Percentiles rank a stretch among this genome's conserved stretches.
These are phyloP conservation scores for Petunia axillaris DNA, from an alignment of 257 asterid genomes.

Conservation along the genomic window DNA sequence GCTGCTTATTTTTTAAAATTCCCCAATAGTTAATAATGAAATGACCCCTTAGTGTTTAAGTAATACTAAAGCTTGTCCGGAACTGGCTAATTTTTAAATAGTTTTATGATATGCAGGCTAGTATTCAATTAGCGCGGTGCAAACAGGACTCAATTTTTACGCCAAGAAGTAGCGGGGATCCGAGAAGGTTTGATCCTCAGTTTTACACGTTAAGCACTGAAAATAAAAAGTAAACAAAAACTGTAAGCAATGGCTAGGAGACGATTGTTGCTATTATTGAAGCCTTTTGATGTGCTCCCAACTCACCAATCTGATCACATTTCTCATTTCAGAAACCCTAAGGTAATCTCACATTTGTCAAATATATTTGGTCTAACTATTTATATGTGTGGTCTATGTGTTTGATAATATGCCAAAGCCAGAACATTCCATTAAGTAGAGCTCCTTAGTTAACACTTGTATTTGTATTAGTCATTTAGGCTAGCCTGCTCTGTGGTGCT, in stretches of 20 bases:
- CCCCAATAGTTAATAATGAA: too few relatives aligned
- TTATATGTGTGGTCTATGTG: slow-evolving; percentile 12
- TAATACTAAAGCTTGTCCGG: too few relatives aligned
- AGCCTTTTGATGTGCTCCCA: slow-evolving; percentile 83
- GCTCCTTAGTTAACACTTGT: too few relatives aligned
- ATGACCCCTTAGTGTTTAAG: too few relatives aligned
- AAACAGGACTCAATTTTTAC: too few relatives aligned
- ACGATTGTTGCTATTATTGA: slow-evolving; percentile 71
- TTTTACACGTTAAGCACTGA: not conserved
- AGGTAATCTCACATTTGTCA: slow-evolving; percentile 43
- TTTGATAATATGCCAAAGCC: slow-evolving; percentile 50
- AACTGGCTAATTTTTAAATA: too few relatives aligned
- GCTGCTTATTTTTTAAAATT: too few relatives aligned
- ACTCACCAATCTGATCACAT: slow-evolving; percentile 35
- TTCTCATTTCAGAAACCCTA: slow-evolving; percentile 52
- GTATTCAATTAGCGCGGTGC: too few relatives aligned
- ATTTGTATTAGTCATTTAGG: too few relatives aligned
- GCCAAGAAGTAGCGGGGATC: not conserved
- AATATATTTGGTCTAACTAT: not conserved
- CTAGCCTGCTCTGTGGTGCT: too few relatives aligned
- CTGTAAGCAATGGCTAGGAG: slow-evolving; percentile 57
- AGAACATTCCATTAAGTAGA: too few relatives aligned
- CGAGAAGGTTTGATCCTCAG: not conserved
- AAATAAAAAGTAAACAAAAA: not conserved
- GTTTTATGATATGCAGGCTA: too few relatives aligned